A percentile compares a stretch with the other conserved stretches of the same genome.
Evolutionary conservation across 371 early-diverging fungal species (phyloP).

Genomic region (Furculomyces boomerangus): DNA sequence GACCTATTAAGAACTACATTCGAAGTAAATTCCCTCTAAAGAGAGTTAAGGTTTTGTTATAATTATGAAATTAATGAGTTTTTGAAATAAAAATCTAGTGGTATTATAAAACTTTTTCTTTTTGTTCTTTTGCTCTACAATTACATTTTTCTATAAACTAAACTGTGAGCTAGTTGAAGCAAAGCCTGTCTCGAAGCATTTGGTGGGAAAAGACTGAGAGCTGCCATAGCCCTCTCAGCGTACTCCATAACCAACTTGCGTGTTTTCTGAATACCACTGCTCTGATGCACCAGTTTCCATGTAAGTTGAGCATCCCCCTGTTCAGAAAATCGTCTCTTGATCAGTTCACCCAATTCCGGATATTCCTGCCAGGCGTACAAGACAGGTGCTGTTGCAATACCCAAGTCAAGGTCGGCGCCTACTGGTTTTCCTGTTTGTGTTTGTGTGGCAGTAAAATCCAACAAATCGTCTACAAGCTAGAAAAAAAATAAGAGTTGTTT

Average conservation of each 20-base stretch:
- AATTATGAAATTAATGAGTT: not conserved
- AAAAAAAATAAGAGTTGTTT: not conserved
- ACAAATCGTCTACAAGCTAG: conserved; percentile 55
- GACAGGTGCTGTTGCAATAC: conserved; percentile 85
- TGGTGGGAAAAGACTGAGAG: conserved; percentile 36
- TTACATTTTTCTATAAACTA: not conserved
- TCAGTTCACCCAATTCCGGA: conserved; percentile 63
- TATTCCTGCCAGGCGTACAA: conserved; percentile 78
- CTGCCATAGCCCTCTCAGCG: conserved; percentile 31
- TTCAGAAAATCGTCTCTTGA: conserved; percentile 63
- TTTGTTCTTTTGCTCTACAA: not conserved
- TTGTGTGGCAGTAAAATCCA: conserved; percentile 66
- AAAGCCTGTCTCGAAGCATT: conserved; percentile 49
- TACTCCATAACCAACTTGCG: conserved; percentile 10
- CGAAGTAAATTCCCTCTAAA: conserved; percentile 10
- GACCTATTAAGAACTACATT: conserved; percentile 9
- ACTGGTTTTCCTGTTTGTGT: conserved; percentile 77
- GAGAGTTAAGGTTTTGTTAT: conserved; percentile 15
- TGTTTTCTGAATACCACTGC: conserved; percentile 48
- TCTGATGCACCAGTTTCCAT: conserved; percentile 44
- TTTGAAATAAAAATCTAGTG: not conserved
- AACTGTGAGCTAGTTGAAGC: conserved; percentile 6
- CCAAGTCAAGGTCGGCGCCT: conserved; percentile 70
- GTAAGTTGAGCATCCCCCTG: conserved; percentile 45
- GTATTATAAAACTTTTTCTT: too few relatives aligned